phyloP scores from a whole-genome alignment of 1,284 basidiomycete genomes.

The Tilletia walkeri region DNA sequence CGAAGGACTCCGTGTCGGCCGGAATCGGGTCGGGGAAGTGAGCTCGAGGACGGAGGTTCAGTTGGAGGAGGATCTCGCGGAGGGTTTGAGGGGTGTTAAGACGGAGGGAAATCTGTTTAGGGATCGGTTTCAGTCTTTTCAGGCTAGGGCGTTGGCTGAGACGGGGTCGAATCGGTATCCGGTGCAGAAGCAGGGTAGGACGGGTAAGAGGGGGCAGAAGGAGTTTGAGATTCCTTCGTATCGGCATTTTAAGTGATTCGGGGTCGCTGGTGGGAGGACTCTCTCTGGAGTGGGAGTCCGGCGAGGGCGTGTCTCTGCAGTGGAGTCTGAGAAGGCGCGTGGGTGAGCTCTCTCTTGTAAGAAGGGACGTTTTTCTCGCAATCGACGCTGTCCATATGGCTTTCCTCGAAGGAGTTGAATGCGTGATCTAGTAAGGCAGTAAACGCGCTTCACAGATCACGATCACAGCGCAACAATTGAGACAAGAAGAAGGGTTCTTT shows the following conservation, averaged over 20 bases:
- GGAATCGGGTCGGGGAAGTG: constrained; percentile 30
- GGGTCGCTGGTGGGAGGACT: neutral
- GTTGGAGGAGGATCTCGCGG: constrained; percentile 84
- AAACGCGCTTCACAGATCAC: no score
- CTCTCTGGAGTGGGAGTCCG: no score
- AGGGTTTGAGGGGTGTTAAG: constrained; percentile 72
- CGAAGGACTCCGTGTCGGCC: constrained; percentile 36
- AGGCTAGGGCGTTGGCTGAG: constrained; percentile 74
- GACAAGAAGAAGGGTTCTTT: no score
- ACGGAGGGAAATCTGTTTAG: constrained; percentile 87
- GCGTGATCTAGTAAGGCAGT: no score
- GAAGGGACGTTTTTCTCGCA: no score
- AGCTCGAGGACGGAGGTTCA: constrained; percentile 67
- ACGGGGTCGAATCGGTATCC: constrained; percentile 63
- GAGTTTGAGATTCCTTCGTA: constrained; percentile 17
- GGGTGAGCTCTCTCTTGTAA: no score
- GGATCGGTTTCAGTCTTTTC: constrained; percentile 79
- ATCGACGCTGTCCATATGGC: no score
- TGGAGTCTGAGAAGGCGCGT: no score
- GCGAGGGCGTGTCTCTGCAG: no score
- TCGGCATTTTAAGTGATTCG: constrained; percentile 13
- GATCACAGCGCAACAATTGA: no score
- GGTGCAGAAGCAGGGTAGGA: constrained; percentile 17
- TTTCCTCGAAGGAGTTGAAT: no score
- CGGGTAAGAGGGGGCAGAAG: neutral